These are phyloP conservation scores for Penicillium desertorum DNA, from an alignment of 495 filamentous ascomycete genomes.

Conservation along the genomic window DNA sequence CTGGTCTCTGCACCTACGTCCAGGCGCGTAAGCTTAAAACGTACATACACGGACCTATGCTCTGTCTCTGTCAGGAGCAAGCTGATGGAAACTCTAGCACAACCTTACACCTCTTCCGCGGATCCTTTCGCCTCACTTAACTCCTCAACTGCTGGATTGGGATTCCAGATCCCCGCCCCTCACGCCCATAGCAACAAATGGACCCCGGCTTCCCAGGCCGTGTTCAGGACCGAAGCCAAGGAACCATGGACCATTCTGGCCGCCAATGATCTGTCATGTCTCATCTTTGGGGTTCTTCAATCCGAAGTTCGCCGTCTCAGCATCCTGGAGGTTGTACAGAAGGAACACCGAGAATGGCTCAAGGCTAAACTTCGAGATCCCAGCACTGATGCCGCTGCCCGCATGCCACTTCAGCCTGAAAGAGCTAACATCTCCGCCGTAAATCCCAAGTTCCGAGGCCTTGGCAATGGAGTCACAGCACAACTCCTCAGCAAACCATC, in stretches of 20 bases:
- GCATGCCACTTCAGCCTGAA: slow-evolving; percentile 36
- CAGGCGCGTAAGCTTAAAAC: slow-evolving; percentile 72
- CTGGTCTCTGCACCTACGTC: slow-evolving; percentile 45
- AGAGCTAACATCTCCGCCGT: slow-evolving; percentile 40
- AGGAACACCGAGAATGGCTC: slow-evolving; percentile 87
- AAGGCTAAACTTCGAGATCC: slow-evolving; percentile 73
- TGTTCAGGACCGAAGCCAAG: slow-evolving; percentile 87
- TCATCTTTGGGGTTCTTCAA: slow-evolving; percentile 93
- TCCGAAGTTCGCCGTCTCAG: slow-evolving; percentile 92
- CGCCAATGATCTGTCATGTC: slow-evolving; percentile 95
- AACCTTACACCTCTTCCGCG: slow-evolving; percentile 63
- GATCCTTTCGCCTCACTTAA: slow-evolving; percentile 49
- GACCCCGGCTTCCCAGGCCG: slow-evolving; percentile 89
- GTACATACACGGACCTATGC: slow-evolving; percentile 82
- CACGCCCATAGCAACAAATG: slow-evolving; percentile 87
- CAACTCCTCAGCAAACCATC: slow-evolving; percentile 84
- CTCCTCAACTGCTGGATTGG: slow-evolving; percentile 37
- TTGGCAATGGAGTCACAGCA: slow-evolving; percentile 81
- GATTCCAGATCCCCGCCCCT: slow-evolving; percentile 51
- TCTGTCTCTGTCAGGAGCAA: slow-evolving; percentile 71
- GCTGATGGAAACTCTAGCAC: slow-evolving; percentile 84
- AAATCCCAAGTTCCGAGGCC: slow-evolving; percentile 54
- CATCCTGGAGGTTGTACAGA: slow-evolving; percentile 89
- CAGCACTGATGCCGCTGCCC: slow-evolving; percentile 48
- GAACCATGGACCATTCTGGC: slow-evolving; percentile 93